Base-by-base conservation (phyloP, 768 basidiomycete species). In the Porpolomopsis calyptriformis region DNA sequence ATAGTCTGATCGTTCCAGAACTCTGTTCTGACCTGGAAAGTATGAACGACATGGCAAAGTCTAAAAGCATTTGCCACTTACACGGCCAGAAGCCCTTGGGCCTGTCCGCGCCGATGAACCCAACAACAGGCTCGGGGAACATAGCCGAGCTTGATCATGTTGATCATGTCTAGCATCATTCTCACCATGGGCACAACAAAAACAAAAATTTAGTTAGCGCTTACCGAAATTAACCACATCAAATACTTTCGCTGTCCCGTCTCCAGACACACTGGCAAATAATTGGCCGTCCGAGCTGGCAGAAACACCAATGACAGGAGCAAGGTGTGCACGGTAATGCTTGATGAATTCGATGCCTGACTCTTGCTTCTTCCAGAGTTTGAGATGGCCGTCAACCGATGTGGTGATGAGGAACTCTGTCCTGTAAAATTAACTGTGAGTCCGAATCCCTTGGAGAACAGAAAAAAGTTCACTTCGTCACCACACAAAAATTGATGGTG, bases 351-450 rank as follows among this genome's bases (percentile, higher is more conserved):
- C 96, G 57, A 99, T 91, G 3, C 93, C 94, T 4, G 71, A 61
- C 18, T 92, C 86, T 66, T 96, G 92, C 64, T 99, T 99, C 71
- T 96, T 98, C 96, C 96, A 99, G n/a, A 99, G 65, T 62, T 99
- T 99, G 52, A 98, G 64, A 63, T 92, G 85, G 2, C 96, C 96
- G 59, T 98, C 96, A 8, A 91, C 64, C 2, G 94, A 97, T 1
- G 94, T 92, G 5, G 96, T 99, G 40, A 99, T 73, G 35, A 98
- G 58, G 57, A 97, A 99, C 47, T 91, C 82, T 10, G 91, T 94
- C 62, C 94, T 96, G 54, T 6, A 23, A 25, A 12, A 5, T 29
- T 36, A 26, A 46, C 7, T 31, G 29, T 37, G 35, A 25, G 25
- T 44, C 20, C 38, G 31, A 37, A 20, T 16, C 26, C 9, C 20